Conservation (phyloP, 169 alveolate species). For the Plasmodium vivax region DNA sequence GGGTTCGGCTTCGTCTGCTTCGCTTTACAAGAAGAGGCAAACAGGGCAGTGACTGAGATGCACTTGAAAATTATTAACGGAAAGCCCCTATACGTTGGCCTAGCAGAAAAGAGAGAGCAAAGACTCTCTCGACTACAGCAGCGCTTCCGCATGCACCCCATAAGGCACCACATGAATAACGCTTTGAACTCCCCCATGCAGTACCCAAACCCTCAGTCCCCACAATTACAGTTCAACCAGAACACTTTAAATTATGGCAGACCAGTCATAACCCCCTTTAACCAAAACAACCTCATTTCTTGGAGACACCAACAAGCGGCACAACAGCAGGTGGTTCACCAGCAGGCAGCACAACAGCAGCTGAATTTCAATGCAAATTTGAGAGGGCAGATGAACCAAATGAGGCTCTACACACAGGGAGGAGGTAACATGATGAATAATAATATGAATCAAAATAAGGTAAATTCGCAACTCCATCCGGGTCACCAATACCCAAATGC, state of each 20-base stretch:
- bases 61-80: slow-evolving; percentile 90
- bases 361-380: slow-evolving; percentile 23
- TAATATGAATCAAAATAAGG: slow-evolving; percentile 45
- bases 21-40: slow-evolving; percentile 96
- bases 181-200: slow-evolving; percentile 76
- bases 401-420: slow-evolving; percentile 66
- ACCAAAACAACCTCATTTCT: slow-evolving; percentile 59
- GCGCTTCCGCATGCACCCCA: slow-evolving; percentile 86
- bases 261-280: slow-evolving; percentile 65
- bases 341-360: slow-evolving; percentile 68
- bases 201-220: slow-evolving; percentile 71
- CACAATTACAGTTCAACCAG: slow-evolving; percentile 67
- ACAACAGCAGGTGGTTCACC: slow-evolving; percentile 71
- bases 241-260: slow-evolving; percentile 72
- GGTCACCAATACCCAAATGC: slow-evolving; percentile 38
- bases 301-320: slow-evolving; percentile 76
- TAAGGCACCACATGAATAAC: slow-evolving; percentile 81
- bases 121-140: slow-evolving; percentile 91
- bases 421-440: slow-evolving; percentile 35
- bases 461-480: slow-evolving; percentile 24
- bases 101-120: slow-evolving; percentile 93
- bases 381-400: slow-evolving; percentile 72
- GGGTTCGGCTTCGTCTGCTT: slow-evolving; percentile 99
- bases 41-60: slow-evolving; percentile 97
- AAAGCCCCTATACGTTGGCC: slow-evolving; percentile 95